Percentiles rank a stretch among this genome's conserved stretches.
These are phyloP conservation scores for Rhizopogon vinicolor DNA, from an alignment of 768 basidiomycete genomes.

Conservation along the genomic window DNA sequence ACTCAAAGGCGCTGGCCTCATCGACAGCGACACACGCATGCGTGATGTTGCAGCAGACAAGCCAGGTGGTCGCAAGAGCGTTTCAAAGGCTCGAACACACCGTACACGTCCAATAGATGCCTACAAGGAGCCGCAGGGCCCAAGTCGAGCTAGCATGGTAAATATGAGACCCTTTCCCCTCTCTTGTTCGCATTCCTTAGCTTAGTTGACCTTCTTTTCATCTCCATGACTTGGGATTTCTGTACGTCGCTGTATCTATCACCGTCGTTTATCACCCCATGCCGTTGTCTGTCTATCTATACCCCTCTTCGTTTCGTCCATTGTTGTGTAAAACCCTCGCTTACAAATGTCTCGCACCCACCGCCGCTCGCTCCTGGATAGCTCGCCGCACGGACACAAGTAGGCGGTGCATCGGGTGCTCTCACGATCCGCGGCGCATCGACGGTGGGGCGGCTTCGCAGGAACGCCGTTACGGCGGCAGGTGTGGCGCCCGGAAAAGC, in stretches of 20 bases:
- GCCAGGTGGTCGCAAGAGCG: constrained; percentile 69
- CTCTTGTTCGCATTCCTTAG: constrained; percentile 8
- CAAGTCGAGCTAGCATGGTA: constrained; percentile 57
- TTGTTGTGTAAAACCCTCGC: constrained; percentile 20
- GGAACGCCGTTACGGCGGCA: constrained; percentile 50
- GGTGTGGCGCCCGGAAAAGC: constrained; percentile 7
- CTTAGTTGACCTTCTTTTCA: constrained; percentile 11
- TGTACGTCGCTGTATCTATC: constrained; percentile 1
- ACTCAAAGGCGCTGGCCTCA: constrained; percentile 67
- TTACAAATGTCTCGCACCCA: constrained; percentile 20
- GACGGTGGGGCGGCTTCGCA: constrained; percentile 51
- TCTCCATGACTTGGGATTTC: constrained; percentile 2
- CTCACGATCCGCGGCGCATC: constrained; percentile 66
- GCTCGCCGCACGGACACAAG: constrained; percentile 37
- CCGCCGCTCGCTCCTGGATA: constrained; percentile 24
- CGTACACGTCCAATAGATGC: constrained; percentile 57
- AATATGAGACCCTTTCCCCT: constrained; percentile 45
- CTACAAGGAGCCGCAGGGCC: constrained; percentile 44
- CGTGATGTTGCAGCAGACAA: constrained; percentile 58
- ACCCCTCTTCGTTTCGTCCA: constrained; percentile 22
- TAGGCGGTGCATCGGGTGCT: constrained; percentile 40
- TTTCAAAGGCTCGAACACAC: constrained; percentile 57
- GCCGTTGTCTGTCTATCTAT: constrained; percentile 3
- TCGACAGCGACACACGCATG: constrained; percentile 75
- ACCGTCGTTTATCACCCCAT: not conserved